Conservation (phyloP, 371 early-diverging fungal species). For the Gilbertella persicaria region DNA sequence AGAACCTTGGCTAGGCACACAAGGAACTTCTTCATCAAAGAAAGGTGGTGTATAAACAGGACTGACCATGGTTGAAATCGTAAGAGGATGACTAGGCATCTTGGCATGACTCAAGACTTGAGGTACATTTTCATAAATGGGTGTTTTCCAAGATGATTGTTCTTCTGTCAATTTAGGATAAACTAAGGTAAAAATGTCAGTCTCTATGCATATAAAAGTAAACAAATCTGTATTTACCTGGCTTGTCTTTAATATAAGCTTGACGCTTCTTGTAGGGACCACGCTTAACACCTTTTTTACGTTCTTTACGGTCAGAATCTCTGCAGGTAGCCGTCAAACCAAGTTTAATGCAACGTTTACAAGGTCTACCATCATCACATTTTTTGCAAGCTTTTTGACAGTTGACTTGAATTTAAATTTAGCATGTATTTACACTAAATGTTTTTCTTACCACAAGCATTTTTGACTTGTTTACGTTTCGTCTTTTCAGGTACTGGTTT, state of each 20-base stretch:
- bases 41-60: constrained; percentile 1
- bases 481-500: constrained; percentile 15
- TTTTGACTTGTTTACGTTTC: constrained; percentile 37
- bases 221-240: constrained; percentile 21
- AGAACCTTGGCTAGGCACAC: constrained; percentile 11
- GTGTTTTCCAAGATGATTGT: constrained; percentile 5
- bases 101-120: constrained; percentile 16
- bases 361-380: constrained; percentile 88
- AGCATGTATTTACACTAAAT: neutral
- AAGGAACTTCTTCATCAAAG: constrained; percentile 12
- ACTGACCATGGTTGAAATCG: constrained; percentile 1
- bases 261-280: constrained; percentile 77
- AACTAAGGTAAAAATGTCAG: constrained; percentile 5
- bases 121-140: constrained; percentile 13
- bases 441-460: constrained; percentile 33
- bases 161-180: constrained; percentile 26
- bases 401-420: constrained; percentile 55
- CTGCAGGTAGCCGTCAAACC: constrained; percentile 73
- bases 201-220: neutral
- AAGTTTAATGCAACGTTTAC: constrained; percentile 81
- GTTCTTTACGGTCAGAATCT: constrained; percentile 81
- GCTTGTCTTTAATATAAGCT: constrained; percentile 16
- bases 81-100: neutral
- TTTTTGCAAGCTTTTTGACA: constrained; percentile 94
- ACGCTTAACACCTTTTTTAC: constrained; percentile 83